These are phyloP conservation scores for Backusella australiensis DNA, from an alignment of 192 early-diverging fungal species.

Conservation along the genomic window DNA sequence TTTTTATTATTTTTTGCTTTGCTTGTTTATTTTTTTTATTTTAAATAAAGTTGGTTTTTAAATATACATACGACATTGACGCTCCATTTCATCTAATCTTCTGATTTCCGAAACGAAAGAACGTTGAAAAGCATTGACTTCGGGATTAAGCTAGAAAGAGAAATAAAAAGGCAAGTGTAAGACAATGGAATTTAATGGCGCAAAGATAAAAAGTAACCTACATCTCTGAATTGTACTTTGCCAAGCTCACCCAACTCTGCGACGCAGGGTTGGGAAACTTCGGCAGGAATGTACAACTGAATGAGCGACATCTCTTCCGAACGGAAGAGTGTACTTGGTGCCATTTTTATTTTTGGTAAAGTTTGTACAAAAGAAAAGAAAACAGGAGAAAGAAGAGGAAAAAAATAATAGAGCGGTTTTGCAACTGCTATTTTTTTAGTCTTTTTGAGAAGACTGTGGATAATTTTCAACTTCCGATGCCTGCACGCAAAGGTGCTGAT, in stretches of 20 bases:
- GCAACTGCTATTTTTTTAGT: too few relatives aligned
- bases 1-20: background rate
- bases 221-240: conserved; percentile 92
- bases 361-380: too few relatives aligned
- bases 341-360: conserved; percentile 31
- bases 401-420: too few relatives aligned
- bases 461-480: background rate
- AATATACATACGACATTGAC: conserved; percentile 77
- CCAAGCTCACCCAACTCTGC: conserved; percentile 95
- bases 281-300: conserved; percentile 93
- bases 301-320: conserved; percentile 96
- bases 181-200: too few relatives aligned
- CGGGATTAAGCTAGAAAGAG: conserved; percentile 75
- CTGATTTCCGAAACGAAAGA: conserved; percentile 94
- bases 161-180: conserved; percentile 22
- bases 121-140: conserved; percentile 95
- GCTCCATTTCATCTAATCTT: conserved; percentile 95
- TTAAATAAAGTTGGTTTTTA: background rate
- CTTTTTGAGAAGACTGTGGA: background rate
- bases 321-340: conserved; percentile 67
- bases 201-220: conserved; percentile 31
- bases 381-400: too few relatives aligned
- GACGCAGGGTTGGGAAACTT: conserved; percentile 91
- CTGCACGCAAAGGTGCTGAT: background rate
- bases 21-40: background rate